Evolutionary conservation across 139 green algal genomes (phyloP), one percentile per base, ranked within the genome.

Genomic region (Tetraselmis striata): DNA sequence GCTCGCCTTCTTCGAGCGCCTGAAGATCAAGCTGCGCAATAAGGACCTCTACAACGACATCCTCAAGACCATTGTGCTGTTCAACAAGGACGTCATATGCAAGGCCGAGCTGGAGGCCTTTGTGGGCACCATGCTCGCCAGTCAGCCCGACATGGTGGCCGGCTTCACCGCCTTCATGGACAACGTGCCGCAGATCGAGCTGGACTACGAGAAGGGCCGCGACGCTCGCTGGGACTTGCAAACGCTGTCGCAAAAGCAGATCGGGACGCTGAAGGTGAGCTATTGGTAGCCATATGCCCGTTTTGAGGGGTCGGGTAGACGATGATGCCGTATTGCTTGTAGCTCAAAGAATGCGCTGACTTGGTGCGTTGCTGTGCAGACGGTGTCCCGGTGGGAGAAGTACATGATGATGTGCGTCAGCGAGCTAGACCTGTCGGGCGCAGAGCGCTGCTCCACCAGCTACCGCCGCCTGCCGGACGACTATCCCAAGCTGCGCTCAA

Each of bases 41-140:
- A 67, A 67, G 45, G 45, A 67, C 45, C 45, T 67, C 29, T 99
- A 98, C 86, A 86, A 93, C 45, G 97, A 99, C 83, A 96, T 99
- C 87, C 84, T 99, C 28, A 99, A 98, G 89, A 95, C 90, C 86
- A 90, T 99, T 59, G 96, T 96, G 86, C 83, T 99, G 83, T 99
- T 95, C 85, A 90, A 88, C 80, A 83, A 97, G 78, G 96, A 98
- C 30, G 93, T 99, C 79, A 95, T 99, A 81, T 89, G 86, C 81
- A 93, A 94, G 74, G 28, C 82, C 23, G 95, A 98, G 90, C 89
- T 98, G 78, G 45, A 67, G 45, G 45, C 45, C 45, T 67, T 67
- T 67, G 45, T 18, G 45, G 18, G 45, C 18, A 18, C 11, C 88
- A 93, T 98, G 59, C 89, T 99, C 0, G 93, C 91, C 31, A 89